Percentiles rank a stretch among this genome's conserved stretches.
phyloP scores from a whole-genome alignment of 83 land plant species.

The Picea abies region DNA sequence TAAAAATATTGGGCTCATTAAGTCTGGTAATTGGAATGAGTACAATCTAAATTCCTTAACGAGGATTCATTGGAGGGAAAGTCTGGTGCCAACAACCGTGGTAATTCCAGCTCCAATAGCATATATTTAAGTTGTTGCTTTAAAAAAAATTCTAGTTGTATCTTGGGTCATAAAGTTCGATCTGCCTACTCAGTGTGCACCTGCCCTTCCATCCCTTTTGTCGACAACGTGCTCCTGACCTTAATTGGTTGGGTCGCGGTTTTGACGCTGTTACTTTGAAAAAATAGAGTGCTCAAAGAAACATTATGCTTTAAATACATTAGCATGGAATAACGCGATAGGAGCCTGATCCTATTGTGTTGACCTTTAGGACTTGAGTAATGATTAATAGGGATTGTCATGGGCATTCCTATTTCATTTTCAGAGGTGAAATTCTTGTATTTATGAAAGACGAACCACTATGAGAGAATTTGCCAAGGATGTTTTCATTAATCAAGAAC shows the following conservation, averaged over 20 bases:
- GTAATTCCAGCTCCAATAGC: too few relatives aligned
- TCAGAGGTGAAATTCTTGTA: slow-evolving; percentile 79
- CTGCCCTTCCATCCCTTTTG: slow-evolving; percentile 25
- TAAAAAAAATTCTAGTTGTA: slow-evolving; percentile 17
- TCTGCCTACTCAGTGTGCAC: slow-evolving; percentile 13
- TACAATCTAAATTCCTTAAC: too few relatives aligned
- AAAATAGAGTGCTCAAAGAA: slow-evolving; percentile 36
- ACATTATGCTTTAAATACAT: slow-evolving; percentile 31
- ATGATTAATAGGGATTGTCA: slow-evolving; percentile 83
- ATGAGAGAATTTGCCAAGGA: slow-evolving; percentile 75
- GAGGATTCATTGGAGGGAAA: too few relatives aligned
- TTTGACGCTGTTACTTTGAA: slow-evolving; percentile 38
- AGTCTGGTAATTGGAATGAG: slow-evolving; percentile 42
- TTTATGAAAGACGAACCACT: slow-evolving; percentile 65
- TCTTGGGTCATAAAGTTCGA: slow-evolving; percentile 7
- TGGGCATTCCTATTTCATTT: slow-evolving; percentile 87
- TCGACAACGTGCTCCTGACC: slow-evolving; percentile 24
- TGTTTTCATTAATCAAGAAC: too few relatives aligned
- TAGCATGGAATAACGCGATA: slow-evolving; percentile 21
- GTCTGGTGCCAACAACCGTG: too few relatives aligned
- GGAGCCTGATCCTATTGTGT: neutral
- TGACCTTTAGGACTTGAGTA: slow-evolving; percentile 32
- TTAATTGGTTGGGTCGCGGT: slow-evolving; percentile 30
- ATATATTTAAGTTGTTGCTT: slow-evolving; percentile 18
- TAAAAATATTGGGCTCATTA: slow-evolving; percentile 37